Percentiles rank a stretch among this genome's conserved stretches.
Conservation (phyloP, 305 asterid genomes). For the Solanum hybrid region DNA sequence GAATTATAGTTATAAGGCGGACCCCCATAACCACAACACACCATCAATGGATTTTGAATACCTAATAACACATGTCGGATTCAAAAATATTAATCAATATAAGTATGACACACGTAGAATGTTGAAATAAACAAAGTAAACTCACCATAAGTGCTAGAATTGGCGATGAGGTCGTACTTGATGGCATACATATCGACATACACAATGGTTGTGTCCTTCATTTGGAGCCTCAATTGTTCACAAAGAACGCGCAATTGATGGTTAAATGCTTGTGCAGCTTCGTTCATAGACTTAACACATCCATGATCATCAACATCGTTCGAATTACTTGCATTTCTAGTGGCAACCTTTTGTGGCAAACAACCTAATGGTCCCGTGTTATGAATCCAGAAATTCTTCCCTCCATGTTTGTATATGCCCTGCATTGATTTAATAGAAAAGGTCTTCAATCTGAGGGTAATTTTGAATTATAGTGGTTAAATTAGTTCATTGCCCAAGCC, state of each 20-base stretch:
- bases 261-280: conserved; percentile 36
- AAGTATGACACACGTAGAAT: neutral
- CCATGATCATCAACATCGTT: conserved; percentile 29
- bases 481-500: neutral
- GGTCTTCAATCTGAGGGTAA: neutral
- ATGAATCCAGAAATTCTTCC: conserved; percentile 45
- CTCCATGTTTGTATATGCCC: conserved; percentile 30
- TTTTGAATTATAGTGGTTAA: neutral
- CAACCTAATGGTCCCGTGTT: conserved; percentile 61
- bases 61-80: neutral
- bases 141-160: conserved; percentile 35
- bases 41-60: conserved; percentile 30
- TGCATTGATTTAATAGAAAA: neutral
- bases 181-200: conserved; percentile 45
- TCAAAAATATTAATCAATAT: too few species aligned
- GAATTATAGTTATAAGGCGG: conserved; percentile 36
- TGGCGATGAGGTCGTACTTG: conserved; percentile 35
- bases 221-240: conserved; percentile 21
- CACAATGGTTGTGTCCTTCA: conserved; percentile 28
- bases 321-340: conserved; percentile 3
- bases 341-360: conserved; percentile 31
- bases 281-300: conserved; percentile 32
- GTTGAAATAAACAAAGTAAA: neutral
- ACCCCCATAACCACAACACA: conserved; percentile 51
- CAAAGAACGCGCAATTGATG: conserved; percentile 17